Base-by-base conservation (phyloP, 257 asterid genomes). In the Nicotiana sylvestris region DNA sequence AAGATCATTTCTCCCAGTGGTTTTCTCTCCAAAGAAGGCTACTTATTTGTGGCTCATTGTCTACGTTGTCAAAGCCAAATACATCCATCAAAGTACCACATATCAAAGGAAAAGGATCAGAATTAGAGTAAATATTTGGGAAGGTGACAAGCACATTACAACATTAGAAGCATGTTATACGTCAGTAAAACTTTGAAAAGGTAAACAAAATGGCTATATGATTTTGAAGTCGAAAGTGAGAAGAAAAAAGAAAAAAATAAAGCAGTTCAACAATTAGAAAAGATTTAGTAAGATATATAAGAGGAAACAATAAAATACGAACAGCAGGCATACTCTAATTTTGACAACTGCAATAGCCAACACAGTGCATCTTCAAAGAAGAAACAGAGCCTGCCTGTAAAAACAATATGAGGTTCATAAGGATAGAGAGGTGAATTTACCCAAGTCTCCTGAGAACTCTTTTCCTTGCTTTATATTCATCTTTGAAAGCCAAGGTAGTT, bases 381-480 rank as follows among this genome's bases (percentile, higher is more conserved):
- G 82, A 78, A 56, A 58, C 70, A 78, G 51, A 78, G 70, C 18
- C 69, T 33, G 51, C 10, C 68, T 5, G 55, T 35, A 78, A 58
- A 58, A n/a, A 61, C 51, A 78, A 78, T 32, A 78, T 2, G 51
- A 58, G 33, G 25, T 35, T 17, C 9, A 37, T 18, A 81, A 83
- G 37, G 70, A 21, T 51, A 77, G 49, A 81, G 16, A 58, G 67
- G 66, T 30, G 39, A 46, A 21, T 46, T 86, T 90, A 96, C 99
- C 96, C 97, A 37, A 94, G 89, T 90, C 99, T 91, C 85, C 97
- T 89, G 64, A 96, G 95, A 78, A 90, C 97, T 87, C 98, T 90
- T 91, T 92, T 96, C 89, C 98, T 92, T 51, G 97, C 95, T 88
- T 92, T 96, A 81, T 94, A 95, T 90, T 96, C 99, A 90, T 94